Evolutionary conservation across 345 rosid genomes (phyloP).

Genomic region (Moricandia arvensis): DNA sequence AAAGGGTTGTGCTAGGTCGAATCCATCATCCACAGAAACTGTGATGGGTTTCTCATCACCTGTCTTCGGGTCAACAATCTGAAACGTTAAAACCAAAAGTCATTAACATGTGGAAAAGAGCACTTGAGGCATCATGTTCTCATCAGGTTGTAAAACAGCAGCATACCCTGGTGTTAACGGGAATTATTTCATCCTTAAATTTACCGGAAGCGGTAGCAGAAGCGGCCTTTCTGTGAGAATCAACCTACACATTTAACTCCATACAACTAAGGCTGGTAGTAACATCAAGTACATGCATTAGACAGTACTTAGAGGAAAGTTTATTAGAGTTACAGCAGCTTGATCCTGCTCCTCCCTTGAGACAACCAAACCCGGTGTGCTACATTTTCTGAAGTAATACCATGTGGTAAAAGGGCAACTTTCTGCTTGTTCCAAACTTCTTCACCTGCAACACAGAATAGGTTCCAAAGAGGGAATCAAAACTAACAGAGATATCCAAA

Average conservation of each 20-base stretch:
- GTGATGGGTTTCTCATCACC: constrained; percentile 70
- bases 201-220: constrained; percentile 84
- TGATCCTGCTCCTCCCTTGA: constrained; percentile 95
- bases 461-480: background rate
- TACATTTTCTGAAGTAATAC: constrained; percentile 92
- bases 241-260: constrained; percentile 50
- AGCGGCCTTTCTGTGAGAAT: constrained; percentile 92
- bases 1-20: constrained; percentile 64
- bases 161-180: constrained; percentile 87
- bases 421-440: constrained; percentile 68
- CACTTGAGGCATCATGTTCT: background rate
- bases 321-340: constrained; percentile 75
- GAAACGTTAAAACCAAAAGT: constrained; percentile 24
- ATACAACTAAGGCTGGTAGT: constrained; percentile 13
- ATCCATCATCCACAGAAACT: constrained; percentile 91
- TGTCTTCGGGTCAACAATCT: constrained; percentile 90
- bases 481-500: background rate
- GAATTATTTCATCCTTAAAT: constrained; percentile 86
- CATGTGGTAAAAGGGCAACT: constrained; percentile 96
- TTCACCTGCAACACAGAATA: constrained; percentile 52
- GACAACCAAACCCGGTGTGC: constrained; percentile 81
- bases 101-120: constrained; percentile 3
- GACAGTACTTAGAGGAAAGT: constrained; percentile 2
- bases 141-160: background rate
- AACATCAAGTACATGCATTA: background rate